A percentile compares a stretch with the other conserved stretches of the same genome.
Conservation (phyloP, 2,329 filamentous ascomycete genomes). For the Mollisiaceae sp. region DNA sequence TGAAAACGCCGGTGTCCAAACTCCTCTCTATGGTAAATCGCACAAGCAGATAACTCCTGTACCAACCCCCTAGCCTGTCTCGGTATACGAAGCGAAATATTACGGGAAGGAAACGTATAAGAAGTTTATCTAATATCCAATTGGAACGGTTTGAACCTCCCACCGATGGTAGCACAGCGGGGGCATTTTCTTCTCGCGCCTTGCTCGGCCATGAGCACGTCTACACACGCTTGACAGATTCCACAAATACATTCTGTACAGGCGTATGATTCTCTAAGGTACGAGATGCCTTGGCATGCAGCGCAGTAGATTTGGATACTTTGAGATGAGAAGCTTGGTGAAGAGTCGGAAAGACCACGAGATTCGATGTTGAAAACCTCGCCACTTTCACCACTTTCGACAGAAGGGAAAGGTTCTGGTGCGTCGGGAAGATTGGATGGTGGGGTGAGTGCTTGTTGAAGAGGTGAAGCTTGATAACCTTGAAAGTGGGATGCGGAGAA, state of each 20-base stretch:
- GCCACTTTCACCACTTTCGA: constrained; percentile 77
- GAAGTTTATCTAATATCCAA: constrained; percentile 71
- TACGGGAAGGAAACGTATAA: constrained; percentile 26
- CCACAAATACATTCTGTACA: constrained; percentile 97
- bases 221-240: constrained; percentile 86
- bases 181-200: constrained; percentile 79
- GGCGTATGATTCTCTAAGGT: constrained; percentile 84
- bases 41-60: not conserved
- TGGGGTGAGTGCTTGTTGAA: constrained; percentile 89
- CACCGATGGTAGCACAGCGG: constrained; percentile 77
- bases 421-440: constrained; percentile 70
- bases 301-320: constrained; percentile 91
- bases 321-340: constrained; percentile 74
- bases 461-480: constrained; percentile 84
- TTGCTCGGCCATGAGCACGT: constrained; percentile 77
- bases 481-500: constrained; percentile 64
- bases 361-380: constrained; percentile 74
- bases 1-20: constrained; percentile 8
- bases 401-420: constrained; percentile 84
- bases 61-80: not conserved
- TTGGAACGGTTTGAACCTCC: constrained; percentile 84
- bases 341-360: constrained; percentile 70
- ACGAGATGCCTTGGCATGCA: constrained; percentile 78
- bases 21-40: constrained; percentile 7
- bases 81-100: not conserved